Percentiles rank a stretch among this genome's conserved stretches.
Conservation (phyloP, 495 filamentous ascomycete species). For the Glutinoglossum americanum region DNA sequence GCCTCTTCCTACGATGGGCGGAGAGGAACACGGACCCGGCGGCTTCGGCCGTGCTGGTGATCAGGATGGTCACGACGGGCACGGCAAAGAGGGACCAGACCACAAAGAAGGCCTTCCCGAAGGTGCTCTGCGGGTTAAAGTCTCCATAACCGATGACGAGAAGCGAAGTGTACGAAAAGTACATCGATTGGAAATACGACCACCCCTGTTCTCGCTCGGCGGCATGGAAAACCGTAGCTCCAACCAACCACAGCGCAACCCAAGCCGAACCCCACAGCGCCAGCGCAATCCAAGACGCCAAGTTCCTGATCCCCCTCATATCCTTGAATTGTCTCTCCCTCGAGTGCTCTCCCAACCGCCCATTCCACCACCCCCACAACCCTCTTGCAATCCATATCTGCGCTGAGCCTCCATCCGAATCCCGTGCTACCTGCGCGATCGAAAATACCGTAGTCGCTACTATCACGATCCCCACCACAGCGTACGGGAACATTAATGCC, state of each 20-base stretch:
- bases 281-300: not conserved
- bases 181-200: conserved; percentile 63
- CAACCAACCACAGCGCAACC: conserved; percentile 57
- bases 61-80: conserved; percentile 62
- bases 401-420: conserved; percentile 12
- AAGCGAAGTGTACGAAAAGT: conserved; percentile 60
- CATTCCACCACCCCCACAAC: no score
- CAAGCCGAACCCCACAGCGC: conserved; percentile 15
- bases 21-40: conserved; percentile 17
- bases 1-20: not conserved
- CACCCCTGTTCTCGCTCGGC: conserved; percentile 36
- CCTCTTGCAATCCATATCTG: not conserved
- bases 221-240: conserved; percentile 47
- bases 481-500: conserved; percentile 54
- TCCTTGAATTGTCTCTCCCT: not conserved
- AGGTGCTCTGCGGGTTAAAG: conserved; percentile 41
- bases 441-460: conserved; percentile 70
- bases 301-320: not conserved
- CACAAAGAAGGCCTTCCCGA: conserved; percentile 65
- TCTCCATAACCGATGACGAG: conserved; percentile 82
- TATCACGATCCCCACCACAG: conserved; percentile 58
- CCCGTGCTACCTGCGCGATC: conserved; percentile 56
- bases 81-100: conserved; percentile 75
- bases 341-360: not conserved
- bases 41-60: conserved; percentile 62